A percentile compares a stretch with the other conserved stretches of the same genome.
These are phyloP conservation scores for Nymphaea thermarum DNA, from an alignment of 164 flowering plant species.

Conservation along the genomic window DNA sequence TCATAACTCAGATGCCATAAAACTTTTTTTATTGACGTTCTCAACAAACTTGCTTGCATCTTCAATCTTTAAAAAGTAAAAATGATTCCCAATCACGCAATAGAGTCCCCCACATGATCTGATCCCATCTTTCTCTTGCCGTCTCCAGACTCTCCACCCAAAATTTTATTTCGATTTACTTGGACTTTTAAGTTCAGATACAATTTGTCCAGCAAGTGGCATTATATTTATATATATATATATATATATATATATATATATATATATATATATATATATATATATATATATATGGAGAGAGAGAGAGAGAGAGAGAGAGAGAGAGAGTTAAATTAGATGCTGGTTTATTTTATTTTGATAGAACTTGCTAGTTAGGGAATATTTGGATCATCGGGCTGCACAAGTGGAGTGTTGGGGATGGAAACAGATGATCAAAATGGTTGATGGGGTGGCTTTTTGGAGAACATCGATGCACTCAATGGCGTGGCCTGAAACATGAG, in stretches of 20 bases:
- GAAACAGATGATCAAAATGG: background rate
- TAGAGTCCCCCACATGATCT: background rate
- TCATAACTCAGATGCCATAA: no score
- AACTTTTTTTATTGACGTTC: no score
- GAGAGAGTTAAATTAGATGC: background rate
- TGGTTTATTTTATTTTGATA: background rate
- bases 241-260: no score
- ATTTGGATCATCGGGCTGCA: background rate
- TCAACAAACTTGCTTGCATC: no score
- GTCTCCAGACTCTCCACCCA: background rate
- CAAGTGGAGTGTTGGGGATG: background rate
- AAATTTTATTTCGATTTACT: no score
- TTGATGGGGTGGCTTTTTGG: background rate
- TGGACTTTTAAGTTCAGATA: background rate
- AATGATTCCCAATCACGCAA: no score
- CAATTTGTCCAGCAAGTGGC: background rate
- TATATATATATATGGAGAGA: no score
- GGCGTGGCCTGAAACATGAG: background rate
- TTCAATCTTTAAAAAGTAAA: no score
- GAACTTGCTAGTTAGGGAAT: background rate
- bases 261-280: no score
- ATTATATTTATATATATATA: no score
- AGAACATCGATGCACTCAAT: background rate
- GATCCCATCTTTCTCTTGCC: background rate
- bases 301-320: no score